Conservation (phyloP, 805 yeast genomes). For the Maudiozyma serrabonitensis region DNA sequence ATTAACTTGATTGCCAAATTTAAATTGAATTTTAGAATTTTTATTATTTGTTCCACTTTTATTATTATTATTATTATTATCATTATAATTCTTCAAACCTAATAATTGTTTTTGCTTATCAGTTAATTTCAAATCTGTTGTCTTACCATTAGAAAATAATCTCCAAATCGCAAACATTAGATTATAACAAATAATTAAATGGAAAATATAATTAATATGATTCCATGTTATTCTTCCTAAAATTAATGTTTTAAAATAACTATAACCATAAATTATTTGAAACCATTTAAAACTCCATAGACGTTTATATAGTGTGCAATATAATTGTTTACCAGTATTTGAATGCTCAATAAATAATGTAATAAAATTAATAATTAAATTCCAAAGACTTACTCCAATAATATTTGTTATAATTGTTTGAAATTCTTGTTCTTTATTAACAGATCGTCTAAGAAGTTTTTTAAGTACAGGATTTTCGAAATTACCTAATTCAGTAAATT, state of each 20-base stretch:
- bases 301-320: neutral
- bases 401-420: slow-evolving; percentile 29
- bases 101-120: slow-evolving; percentile 28
- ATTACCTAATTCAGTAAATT: slow-evolving; percentile 10
- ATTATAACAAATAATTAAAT: slow-evolving; percentile 25
- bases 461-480: slow-evolving; percentile 25
- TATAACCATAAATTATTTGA: neutral
- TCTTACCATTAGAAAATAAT: slow-evolving; percentile 24
- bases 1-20: neutral
- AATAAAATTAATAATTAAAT: slow-evolving; percentile 17
- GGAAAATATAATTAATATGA: slow-evolving; percentile 19
- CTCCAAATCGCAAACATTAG: slow-evolving; percentile 24
- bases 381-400: slow-evolving; percentile 24
- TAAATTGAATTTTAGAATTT: too few relatives aligned
- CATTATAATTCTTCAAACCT: slow-evolving; percentile 19
- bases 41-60: neutral
- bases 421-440: slow-evolving; percentile 35
- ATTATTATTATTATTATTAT: neutral
- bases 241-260: slow-evolving; percentile 6
- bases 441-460: slow-evolving; percentile 27
- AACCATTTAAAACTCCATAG: neutral
- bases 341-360: slow-evolving; percentile 14
- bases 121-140: slow-evolving; percentile 27
- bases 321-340: slow-evolving; percentile 5
- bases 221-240: slow-evolving; percentile 6